Conservation (phyloP, 2,329 filamentous ascomycete genomes). For the Fusarium decemcellulare region DNA sequence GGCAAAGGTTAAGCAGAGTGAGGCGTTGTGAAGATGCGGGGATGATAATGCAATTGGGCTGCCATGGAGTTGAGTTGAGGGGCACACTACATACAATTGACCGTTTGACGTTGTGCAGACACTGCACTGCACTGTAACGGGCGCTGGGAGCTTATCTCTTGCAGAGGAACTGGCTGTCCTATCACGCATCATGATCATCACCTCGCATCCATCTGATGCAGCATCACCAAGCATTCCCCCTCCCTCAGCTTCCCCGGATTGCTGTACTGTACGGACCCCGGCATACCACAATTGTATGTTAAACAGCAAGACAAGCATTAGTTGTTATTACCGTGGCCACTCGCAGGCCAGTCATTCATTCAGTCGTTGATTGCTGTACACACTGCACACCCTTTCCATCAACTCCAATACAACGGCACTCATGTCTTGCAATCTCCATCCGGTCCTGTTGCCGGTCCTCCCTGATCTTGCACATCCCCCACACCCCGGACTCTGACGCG, state of each 20-base stretch:
- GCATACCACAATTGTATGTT: background rate
- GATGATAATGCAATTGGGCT: background rate
- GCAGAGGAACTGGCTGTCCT: background rate
- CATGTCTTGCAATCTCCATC: background rate
- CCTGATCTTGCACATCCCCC: background rate
- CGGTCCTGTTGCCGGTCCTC: conserved; percentile 12
- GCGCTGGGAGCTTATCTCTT: conserved; percentile 6
- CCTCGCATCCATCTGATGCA: background rate
- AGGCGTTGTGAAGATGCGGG: conserved; percentile 1
- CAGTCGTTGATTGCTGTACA: background rate
- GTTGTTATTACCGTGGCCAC: conserved; percentile 4
- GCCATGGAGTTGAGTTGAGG: conserved; percentile 2
- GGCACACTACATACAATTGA: background rate
- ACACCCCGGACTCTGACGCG: conserved; percentile 3
- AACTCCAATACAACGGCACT: background rate
- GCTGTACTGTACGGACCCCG: background rate
- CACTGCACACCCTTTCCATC: background rate
- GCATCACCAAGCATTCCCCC: background rate
- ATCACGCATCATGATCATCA: background rate
- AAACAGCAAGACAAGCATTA: conserved; percentile 15
- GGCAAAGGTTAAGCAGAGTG: background rate
- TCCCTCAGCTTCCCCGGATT: background rate
- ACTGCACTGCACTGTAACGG: conserved; percentile 1
- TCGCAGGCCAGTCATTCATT: conserved; percentile 1
- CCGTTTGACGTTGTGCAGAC: background rate